phyloP scores from a whole-genome alignment of 169 alveolate genomes.

The Plasmodium cynomolgi region DNA sequence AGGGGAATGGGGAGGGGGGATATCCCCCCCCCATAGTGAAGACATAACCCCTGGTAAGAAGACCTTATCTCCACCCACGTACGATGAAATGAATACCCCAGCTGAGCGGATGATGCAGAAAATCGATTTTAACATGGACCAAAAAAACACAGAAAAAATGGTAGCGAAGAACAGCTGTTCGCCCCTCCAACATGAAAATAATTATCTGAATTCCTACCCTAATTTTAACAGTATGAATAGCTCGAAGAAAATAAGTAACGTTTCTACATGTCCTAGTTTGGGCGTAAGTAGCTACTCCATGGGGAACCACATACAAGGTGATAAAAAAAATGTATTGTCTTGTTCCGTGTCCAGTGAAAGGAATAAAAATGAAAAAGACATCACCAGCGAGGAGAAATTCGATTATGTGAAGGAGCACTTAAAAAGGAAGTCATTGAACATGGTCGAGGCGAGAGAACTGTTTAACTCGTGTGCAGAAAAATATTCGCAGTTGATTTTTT shows the following conservation, averaged over 20 bases:
- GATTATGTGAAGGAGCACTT: not conserved
- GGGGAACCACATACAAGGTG: not conserved
- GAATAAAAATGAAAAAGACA: not conserved
- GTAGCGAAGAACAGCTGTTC: not conserved
- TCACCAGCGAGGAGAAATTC: not conserved
- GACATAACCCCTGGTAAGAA: not conserved
- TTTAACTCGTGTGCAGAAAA: not conserved
- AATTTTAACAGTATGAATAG: not conserved
- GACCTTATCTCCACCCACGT: not conserved
- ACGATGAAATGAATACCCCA: not conserved
- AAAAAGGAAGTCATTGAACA: not conserved
- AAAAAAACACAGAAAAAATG: not conserved
- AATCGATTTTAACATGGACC: not conserved
- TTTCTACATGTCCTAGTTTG: constrained; percentile 68
- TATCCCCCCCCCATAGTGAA: not conserved
- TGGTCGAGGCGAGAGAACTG: not conserved
- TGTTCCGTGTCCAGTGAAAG: not conserved
- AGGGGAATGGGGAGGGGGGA: not conserved
- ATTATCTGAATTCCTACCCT: not conserved
- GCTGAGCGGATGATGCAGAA: not conserved
- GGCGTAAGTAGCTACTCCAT: not conserved
- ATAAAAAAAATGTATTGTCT: not conserved
- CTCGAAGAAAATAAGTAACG: constrained; percentile 62
- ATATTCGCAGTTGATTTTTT: not conserved
- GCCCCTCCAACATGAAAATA: not conserved